A percentile compares a stretch with the other conserved stretches of the same genome.
phyloP scores from a whole-genome alignment of 2,329 filamentous ascomycete genomes.

The Neopestalotiopsis sp. region DNA sequence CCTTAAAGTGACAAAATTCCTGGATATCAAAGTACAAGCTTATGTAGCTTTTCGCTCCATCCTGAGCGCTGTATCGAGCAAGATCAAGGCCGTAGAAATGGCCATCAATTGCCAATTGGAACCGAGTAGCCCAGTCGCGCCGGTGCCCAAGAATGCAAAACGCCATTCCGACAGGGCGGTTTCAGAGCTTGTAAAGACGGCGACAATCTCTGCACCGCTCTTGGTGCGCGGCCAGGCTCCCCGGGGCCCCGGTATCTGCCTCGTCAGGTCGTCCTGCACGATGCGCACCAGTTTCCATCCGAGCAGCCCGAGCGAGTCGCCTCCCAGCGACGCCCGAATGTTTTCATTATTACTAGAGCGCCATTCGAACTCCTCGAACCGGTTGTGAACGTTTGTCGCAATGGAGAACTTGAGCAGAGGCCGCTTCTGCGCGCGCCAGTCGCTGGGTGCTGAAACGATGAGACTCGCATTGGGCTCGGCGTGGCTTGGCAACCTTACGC shows the following conservation, averaged over 20 bases:
- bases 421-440: slow-evolving; percentile 15
- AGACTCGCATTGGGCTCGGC: slow-evolving; percentile 9
- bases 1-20: background rate
- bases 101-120: slow-evolving; percentile 3
- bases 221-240: slow-evolving; percentile 14
- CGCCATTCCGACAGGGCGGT: background rate
- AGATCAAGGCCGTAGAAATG: background rate
- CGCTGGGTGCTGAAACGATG: slow-evolving; percentile 9
- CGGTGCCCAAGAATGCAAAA: slow-evolving; percentile 12
- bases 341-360: slow-evolving; percentile 16
- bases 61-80: slow-evolving; percentile 5
- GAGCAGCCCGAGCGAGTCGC: background rate
- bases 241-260: slow-evolving; percentile 1
- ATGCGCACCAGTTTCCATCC: slow-evolving; percentile 14
- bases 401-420: slow-evolving; percentile 8
- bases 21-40: background rate
- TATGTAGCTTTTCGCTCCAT: background rate
- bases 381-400: background rate
- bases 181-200: slow-evolving; percentile 5
- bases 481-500: slow-evolving; percentile 10
- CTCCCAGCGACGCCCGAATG: slow-evolving; percentile 11
- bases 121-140: background rate
- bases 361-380: slow-evolving; percentile 12
- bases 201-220: slow-evolving; percentile 11
- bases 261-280: background rate